Evolutionary conservation across 352 stramenopile genomes (phyloP).

Genomic region (Pythium phragmitis): DNA sequence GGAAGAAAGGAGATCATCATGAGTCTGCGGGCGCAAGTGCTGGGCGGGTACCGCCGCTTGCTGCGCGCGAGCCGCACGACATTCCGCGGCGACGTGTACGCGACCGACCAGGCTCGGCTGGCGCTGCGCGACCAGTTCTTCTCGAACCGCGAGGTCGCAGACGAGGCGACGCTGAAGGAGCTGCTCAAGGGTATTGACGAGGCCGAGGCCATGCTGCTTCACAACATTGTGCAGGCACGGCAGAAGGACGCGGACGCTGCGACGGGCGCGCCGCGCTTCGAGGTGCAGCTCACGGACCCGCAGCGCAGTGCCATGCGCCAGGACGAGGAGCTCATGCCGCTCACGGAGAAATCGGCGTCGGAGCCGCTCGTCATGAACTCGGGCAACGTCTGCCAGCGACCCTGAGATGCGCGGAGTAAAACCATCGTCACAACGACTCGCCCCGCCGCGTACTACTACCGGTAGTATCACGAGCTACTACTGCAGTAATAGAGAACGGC

Average conservation of each 20-base stretch:
- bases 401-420: constrained; percentile 3
- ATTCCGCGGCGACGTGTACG: constrained; percentile 71
- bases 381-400: constrained; percentile 72
- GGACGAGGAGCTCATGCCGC: constrained; percentile 77
- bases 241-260: constrained; percentile 42
- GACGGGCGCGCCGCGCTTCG: constrained; percentile 42
- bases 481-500: neutral
- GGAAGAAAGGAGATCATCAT: constrained; percentile 23
- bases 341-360: constrained; percentile 72
- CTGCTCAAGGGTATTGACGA: constrained; percentile 79
- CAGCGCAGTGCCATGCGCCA: constrained; percentile 76
- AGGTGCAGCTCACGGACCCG: constrained; percentile 79
- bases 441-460: no score
- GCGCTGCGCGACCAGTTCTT: constrained; percentile 72
- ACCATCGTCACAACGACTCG: no score
- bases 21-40: constrained; percentile 57
- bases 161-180: constrained; percentile 49
- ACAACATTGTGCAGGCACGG: constrained; percentile 82
- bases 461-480: neutral
- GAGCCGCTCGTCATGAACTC: constrained; percentile 80
- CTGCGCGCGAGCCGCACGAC: constrained; percentile 69
- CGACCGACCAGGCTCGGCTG: constrained; percentile 51
- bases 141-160: constrained; percentile 56
- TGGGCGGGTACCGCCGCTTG: constrained; percentile 75
- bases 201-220: constrained; percentile 80